phyloP scores from a whole-genome alignment of 2,329 filamentous ascomycete species.

The Apiospora marii region DNA sequence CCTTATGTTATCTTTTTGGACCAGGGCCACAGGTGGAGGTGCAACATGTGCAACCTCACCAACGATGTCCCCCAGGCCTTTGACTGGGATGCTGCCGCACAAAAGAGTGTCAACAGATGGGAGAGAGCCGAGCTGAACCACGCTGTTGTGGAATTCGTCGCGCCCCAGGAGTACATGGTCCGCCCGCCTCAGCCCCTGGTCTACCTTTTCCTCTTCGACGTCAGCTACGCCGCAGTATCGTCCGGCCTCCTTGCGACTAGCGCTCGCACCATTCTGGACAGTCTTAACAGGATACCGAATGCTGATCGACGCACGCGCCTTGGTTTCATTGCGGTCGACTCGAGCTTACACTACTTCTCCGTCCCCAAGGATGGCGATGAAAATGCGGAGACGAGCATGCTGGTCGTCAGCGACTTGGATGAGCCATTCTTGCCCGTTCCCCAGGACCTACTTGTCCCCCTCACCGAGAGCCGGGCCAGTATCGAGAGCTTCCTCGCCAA shows the following conservation, averaged over 20 bases:
- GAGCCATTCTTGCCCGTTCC: conserved; percentile 97
- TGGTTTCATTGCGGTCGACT: conserved; percentile 95
- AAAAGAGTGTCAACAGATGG: conserved; percentile 92
- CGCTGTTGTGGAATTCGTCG: conserved; percentile 96
- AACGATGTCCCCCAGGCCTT: conserved; percentile 99
- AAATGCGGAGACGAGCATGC: conserved; percentile 84
- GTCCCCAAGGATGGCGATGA: conserved; percentile 90
- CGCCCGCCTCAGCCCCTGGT: conserved; percentile 94
- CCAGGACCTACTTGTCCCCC: conserved; percentile 86
- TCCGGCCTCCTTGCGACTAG: conserved; percentile 91
- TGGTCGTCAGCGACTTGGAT: conserved; percentile 93
- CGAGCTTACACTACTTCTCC: conserved; percentile 93
- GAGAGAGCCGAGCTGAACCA: conserved; percentile 93
- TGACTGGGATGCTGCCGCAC: conserved; percentile 93
- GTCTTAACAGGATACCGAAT: conserved; percentile 96
- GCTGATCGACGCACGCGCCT: conserved; percentile 90
- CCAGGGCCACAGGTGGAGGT: conserved; percentile 96
- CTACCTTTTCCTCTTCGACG: conserved; percentile 94
- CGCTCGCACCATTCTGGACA: conserved; percentile 92
- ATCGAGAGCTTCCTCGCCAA: conserved; percentile 91
- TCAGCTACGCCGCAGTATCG: conserved; percentile 88
- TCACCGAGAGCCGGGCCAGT: conserved; percentile 88
- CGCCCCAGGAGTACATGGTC: conserved; percentile 99
- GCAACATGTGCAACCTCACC: conserved; percentile 99
- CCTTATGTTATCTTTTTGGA: conserved; percentile 96